phyloP scores from a whole-genome alignment of 306 rosid genomes.

The Rosa rugosa region DNA sequence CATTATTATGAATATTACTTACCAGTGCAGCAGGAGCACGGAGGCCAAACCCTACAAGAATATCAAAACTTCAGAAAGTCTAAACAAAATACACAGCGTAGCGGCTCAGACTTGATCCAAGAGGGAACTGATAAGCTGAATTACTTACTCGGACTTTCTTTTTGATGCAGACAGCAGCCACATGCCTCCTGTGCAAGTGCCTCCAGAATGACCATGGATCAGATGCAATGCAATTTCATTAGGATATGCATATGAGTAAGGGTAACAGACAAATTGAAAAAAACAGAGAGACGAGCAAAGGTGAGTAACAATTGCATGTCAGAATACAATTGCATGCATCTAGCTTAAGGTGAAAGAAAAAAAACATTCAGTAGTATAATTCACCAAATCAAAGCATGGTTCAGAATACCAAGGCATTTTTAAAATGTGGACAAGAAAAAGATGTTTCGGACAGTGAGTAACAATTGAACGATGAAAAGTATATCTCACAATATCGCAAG shows the following conservation, averaged over 20 bases:
- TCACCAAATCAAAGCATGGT: background rate
- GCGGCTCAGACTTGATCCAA: background rate
- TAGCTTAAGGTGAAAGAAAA: background rate
- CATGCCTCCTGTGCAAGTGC: constrained; percentile 62
- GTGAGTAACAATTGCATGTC: too few relatives aligned
- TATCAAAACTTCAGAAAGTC: constrained; percentile 2
- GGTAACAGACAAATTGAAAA: constrained; percentile 13
- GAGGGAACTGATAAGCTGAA: constrained; percentile 5
- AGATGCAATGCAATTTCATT: constrained; percentile 73
- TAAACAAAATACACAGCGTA: constrained; percentile 1
- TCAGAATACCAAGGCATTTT: constrained; percentile 1
- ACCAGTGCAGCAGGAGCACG: constrained; percentile 30
- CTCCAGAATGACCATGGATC: constrained; percentile 76
- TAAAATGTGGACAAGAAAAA: background rate
- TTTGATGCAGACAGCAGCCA: constrained; percentile 43
- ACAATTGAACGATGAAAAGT: too few relatives aligned
- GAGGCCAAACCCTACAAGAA: constrained; percentile 28
- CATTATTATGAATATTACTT: constrained; percentile 31
- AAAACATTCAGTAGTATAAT: background rate
- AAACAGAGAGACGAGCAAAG: background rate
- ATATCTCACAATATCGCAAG: background rate
- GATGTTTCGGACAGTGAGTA: background rate
- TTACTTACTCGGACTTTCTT: constrained; percentile 53
- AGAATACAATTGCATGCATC: background rate
- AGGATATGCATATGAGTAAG: constrained; percentile 43